phyloP scores from a whole-genome alignment of 2,329 filamentous ascomycete species.

The Aspergillus carbonarius region DNA sequence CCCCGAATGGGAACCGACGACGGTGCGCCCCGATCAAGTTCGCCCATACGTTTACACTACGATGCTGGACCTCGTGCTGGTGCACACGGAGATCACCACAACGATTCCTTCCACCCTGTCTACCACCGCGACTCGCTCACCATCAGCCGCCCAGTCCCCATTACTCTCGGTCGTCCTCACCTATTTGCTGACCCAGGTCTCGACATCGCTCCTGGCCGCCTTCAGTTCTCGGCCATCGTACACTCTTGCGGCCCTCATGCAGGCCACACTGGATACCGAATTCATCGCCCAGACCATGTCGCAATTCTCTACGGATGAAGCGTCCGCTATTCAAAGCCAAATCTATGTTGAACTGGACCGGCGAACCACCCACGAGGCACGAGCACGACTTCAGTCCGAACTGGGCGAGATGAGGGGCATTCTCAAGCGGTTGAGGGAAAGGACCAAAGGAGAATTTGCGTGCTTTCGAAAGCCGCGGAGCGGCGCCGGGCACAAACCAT shows the following conservation, averaged over 20 bases:
- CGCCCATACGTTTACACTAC: conserved; percentile 86
- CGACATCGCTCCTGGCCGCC: conserved; percentile 73
- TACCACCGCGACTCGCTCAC: conserved; percentile 71
- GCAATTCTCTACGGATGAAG: conserved; percentile 82
- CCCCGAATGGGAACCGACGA: conserved; percentile 67
- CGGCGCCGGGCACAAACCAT: conserved; percentile 24
- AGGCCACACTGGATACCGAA: conserved; percentile 95
- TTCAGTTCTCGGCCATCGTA: conserved; percentile 70
- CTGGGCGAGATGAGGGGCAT: conserved; percentile 84
- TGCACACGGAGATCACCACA: conserved; percentile 86
- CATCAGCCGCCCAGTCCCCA: conserved; percentile 61
- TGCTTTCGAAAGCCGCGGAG: conserved; percentile 69
- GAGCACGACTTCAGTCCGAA: conserved; percentile 77
- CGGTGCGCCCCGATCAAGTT: conserved; percentile 66
- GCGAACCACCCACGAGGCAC: conserved; percentile 83
- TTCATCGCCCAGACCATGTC: conserved; percentile 92
- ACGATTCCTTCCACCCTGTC: conserved; percentile 68
- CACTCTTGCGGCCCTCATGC: conserved; percentile 80
- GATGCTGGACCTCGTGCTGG: conserved; percentile 79
- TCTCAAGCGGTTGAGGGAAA: conserved; percentile 78
- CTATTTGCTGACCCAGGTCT: conserved; percentile 80
- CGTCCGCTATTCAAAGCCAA: conserved; percentile 77
- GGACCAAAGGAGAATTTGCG: conserved; percentile 82
- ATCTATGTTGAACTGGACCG: conserved; percentile 90
- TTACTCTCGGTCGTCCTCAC: conserved; percentile 80